Base-by-base conservation (phyloP, 345 rosid genomes). In the Lepidium africanum region DNA sequence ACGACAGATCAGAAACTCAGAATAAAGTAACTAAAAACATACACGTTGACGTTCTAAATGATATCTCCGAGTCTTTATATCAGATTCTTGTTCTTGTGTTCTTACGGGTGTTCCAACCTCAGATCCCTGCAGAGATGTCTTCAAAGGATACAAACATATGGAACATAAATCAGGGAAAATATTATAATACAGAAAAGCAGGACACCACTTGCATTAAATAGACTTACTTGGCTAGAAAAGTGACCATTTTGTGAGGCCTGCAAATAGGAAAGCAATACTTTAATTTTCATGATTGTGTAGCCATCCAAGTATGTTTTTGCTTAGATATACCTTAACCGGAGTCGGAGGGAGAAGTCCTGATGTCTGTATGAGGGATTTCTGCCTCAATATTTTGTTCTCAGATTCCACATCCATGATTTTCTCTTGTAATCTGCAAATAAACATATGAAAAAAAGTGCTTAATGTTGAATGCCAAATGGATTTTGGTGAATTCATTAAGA, bases 181-280 rank as follows among this genome's bases (percentile, higher is more conserved):
- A 36, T 56, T 38, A 74, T 11, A 36, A 59, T 38, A 74, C 3
- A 25, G 45, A 54, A 36, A 45, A 32, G 55, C 55, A 39, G 65
- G 49, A 65, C 47, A 37, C 12, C 39, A 42, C 65, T 79, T 84
- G 90, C 98, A 77, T 71, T 73, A 75, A 81, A 67, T 53, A 41
- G 57, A 73, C 57, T 78, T 73, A 69, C 88, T 65, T 86, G 91
- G 53, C 73, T 78, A 60, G 43, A 25, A 76, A 78, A 86, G 79
- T 85, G 83, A 66, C 95, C 97, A 86, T 86, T 88, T 80, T 86
- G 91, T 77, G 83, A 60, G 70, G 62, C 78, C 97, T 90, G 87
- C 73, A 69, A 78, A 57, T 33, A 67, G 51, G 50, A 54, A 56
- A 55, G 53, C 23, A 59, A 57, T 33, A 70, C 30, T 36, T 73